These are phyloP conservation scores for Geotrichum cucujoidarum DNA, from an alignment of 1,139 yeast species.

Conservation along the genomic window DNA sequence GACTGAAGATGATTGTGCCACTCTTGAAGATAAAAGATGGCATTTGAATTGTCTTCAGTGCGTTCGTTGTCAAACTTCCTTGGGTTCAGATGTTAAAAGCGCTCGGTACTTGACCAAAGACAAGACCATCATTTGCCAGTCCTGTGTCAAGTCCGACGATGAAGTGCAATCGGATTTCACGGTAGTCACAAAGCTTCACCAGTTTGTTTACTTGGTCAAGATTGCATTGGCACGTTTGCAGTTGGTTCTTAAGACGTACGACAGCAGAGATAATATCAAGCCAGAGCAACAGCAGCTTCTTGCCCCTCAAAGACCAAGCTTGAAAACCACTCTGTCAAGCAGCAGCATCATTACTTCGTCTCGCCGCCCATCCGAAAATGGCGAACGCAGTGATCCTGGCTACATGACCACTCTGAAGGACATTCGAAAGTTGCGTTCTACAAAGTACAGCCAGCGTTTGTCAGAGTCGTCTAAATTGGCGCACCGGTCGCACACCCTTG, in stretches of 20 bases:
- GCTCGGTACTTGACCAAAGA: conserved; percentile 41
- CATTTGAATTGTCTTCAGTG: conserved; percentile 72
- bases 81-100: conserved; percentile 35
- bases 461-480: conserved; percentile 56
- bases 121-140: conserved; percentile 47
- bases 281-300: not conserved
- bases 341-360: conserved; percentile 11
- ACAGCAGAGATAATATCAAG: conserved; percentile 28
- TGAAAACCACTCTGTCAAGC: conserved; percentile 9
- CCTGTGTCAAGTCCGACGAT: conserved; percentile 49
- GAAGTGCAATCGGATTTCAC: conserved; percentile 51
- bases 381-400: conserved; percentile 39
- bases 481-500: conserved; percentile 50
- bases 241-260: conserved; percentile 53
- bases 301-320: not conserved
- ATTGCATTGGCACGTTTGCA: conserved; percentile 80
- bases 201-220: conserved; percentile 68
- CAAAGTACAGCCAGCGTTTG: conserved; percentile 63
- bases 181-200: conserved; percentile 62
- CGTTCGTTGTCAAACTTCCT: conserved; percentile 28
- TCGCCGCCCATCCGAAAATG: conserved; percentile 1
- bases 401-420: conserved; percentile 71
- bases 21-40: conserved; percentile 66
- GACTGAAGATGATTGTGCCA: conserved; percentile 76
- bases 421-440: conserved; percentile 69